Base-by-base conservation (phyloP, 257 asterid species). In the Knoxia roxburghii region DNA sequence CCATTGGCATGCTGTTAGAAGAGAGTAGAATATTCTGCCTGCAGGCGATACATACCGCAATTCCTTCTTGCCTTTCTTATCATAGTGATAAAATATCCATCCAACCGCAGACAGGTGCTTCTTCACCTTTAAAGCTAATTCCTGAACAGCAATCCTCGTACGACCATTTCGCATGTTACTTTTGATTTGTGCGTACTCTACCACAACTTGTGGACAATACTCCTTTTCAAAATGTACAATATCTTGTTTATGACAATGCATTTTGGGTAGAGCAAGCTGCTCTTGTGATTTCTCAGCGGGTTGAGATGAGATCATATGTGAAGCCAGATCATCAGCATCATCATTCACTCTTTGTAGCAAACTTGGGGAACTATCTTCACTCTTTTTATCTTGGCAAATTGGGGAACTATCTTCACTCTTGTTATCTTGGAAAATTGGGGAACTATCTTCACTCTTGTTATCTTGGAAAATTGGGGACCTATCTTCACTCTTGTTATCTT, bases 81-180 rank as follows among this genome's bases (percentile, higher is more conserved):
- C 53, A 5, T 32, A 17, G 59, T 29, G n/a, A 63, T 41, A 32
- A 23, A 86, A 67, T 11, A 32, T 68, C 98, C 98, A 93, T 12
- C 98, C 97, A n/a, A 46, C 62, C 27, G 84, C 79, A 64, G 78
- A 62, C 59, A 93, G 84, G 78, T 93, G 89, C 72, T 75, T 78
- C 80, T 67, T 89, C 58, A 83, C 97, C 77, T 80, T 80, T 63
- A 51, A 13, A 27, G 70, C 55, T 50, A 43, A 54, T 14, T 7
- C 15, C 10, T 33, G 4, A 2, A 4, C 61, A 40, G 24, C 64
- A 29, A 45, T 67, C 43, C 9, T 37, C 1, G 6, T 9, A 26
- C 0, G 35, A 13, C 26, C 7, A 0, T 46, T 24, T 49, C 52
- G 46, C 33, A 55, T 69, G 58, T 35, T 52, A 20, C 2, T 20